These are phyloP conservation scores for Aphanocladium album DNA, from an alignment of 2,329 filamentous ascomycete species.

Conservation along the genomic window DNA sequence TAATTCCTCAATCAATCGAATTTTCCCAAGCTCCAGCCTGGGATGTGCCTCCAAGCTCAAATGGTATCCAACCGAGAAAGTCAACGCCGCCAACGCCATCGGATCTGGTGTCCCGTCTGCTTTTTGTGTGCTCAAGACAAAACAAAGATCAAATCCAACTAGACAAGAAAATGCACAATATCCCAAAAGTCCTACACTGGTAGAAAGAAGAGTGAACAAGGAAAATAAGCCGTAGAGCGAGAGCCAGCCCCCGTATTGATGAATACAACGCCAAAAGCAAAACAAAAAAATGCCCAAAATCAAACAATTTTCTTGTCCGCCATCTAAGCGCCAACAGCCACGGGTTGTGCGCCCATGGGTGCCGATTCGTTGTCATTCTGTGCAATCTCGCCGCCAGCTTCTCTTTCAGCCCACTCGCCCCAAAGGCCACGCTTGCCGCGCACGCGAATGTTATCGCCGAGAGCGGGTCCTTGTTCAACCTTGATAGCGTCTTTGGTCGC, in stretches of 20 bases:
- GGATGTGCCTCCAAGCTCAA: neutral
- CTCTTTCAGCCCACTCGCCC: constrained; percentile 89
- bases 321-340: constrained; percentile 23
- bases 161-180: neutral
- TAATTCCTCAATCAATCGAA: neutral
- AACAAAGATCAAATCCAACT: neutral
- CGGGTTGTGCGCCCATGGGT: constrained; percentile 14
- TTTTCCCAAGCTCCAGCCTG: neutral
- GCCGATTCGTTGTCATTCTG: constrained; percentile 39
- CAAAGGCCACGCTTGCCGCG: constrained; percentile 92
- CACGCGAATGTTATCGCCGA: constrained; percentile 78
- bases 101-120: constrained; percentile 2
- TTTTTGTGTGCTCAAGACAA: neutral
- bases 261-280: constrained; percentile 7
- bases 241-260: constrained; percentile 3
- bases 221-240: neutral
- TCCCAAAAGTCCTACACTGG: neutral
- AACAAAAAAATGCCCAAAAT: constrained; percentile 4
- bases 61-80: constrained; percentile 10
- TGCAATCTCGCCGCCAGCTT: constrained; percentile 59
- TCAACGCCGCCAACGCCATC: constrained; percentile 10
- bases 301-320: neutral
- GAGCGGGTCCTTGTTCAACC: constrained; percentile 74
- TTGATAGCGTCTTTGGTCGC: constrained; percentile 98
- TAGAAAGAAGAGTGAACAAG: neutral